A percentile compares a stretch with the other conserved stretches of the same genome.
phyloP scores from a whole-genome alignment of 108 stramenopile species.

The Cyclotella choctawhatcheeana region DNA sequence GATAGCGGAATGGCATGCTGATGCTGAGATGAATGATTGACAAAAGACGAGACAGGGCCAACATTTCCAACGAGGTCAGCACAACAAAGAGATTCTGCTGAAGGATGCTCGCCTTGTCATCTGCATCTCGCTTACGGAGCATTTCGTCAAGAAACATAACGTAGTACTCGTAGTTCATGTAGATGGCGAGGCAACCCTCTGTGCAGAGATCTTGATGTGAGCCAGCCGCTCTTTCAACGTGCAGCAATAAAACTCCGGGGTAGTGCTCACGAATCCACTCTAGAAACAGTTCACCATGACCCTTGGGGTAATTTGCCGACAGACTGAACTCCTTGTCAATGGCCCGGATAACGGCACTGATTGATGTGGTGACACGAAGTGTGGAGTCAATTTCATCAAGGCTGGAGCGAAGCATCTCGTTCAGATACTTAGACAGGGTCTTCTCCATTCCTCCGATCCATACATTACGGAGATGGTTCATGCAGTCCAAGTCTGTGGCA shows the following conservation, averaged over 20 bases:
- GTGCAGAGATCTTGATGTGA: conserved; percentile 21
- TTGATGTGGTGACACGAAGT: conserved; percentile 19
- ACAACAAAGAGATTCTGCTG: conserved; percentile 6
- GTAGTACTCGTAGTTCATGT: conserved; percentile 14
- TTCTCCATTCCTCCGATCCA: conserved; percentile 26
- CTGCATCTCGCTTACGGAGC: not conserved
- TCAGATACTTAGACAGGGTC: conserved; percentile 11
- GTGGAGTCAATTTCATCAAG: conserved; percentile 34
- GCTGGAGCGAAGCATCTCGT: conserved; percentile 5
- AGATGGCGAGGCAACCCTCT: conserved; percentile 11
- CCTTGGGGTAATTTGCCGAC: conserved; percentile 21
- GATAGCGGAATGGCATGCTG: conserved; percentile 6
- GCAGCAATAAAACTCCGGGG: conserved; percentile 11
- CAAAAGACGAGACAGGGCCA: not conserved
- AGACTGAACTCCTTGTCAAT: conserved; percentile 36
- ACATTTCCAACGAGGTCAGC: not conserved
- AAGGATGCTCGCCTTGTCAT: not conserved
- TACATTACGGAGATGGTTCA: conserved; percentile 27
- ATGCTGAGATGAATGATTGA: not conserved
- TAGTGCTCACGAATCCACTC: conserved; percentile 13
- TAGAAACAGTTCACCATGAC: conserved; percentile 20
- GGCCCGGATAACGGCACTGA: conserved; percentile 16
- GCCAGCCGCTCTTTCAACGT: conserved; percentile 7
- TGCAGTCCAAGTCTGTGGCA: conserved; percentile 22
- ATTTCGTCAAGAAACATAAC: conserved; percentile 5